These are phyloP conservation scores for Xylaria sp. DNA, from an alignment of 2,329 filamentous ascomycete species.

Conservation along the genomic window DNA sequence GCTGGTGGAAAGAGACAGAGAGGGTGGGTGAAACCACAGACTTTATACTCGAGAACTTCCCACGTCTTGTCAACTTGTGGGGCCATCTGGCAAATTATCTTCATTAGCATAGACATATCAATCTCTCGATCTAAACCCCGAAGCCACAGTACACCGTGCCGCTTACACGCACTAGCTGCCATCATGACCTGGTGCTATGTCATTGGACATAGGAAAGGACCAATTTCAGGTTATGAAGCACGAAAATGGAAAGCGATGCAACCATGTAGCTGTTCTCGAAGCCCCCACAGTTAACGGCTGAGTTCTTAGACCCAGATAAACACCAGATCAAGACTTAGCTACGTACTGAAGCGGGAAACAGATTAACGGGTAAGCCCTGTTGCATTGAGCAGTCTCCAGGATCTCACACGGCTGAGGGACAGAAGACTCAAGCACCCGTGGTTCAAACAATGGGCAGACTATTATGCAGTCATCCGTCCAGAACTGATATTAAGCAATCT, in stretches of 20 bases:
- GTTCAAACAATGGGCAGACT: slow-evolving; percentile 2
- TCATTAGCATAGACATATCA: slow-evolving; percentile 1
- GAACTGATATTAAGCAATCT: slow-evolving; percentile 11
- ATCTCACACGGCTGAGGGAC: slow-evolving; percentile 4
- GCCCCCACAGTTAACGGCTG: too few relatives aligned
- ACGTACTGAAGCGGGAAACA: slow-evolving; percentile 15
- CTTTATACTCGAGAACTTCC: slow-evolving; percentile 30
- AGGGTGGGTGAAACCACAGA: slow-evolving; percentile 9
- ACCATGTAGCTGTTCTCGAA: neutral
- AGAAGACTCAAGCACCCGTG: slow-evolving; percentile 14
- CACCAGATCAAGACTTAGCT: neutral
- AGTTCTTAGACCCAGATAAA: neutral
- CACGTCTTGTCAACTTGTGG: neutral
- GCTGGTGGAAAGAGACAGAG: slow-evolving; percentile 17
- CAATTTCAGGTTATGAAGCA: slow-evolving; percentile 1
- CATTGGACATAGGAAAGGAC: neutral
- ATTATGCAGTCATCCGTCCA: slow-evolving; percentile 18
- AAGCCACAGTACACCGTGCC: slow-evolving; percentile 6
- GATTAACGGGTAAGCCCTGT: slow-evolving; percentile 25
- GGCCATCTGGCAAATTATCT: neutral
- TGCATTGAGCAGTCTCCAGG: slow-evolving; percentile 11
- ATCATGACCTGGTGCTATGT: neutral
- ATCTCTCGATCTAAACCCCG: slow-evolving; percentile 1
- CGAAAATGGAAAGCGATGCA: neutral
- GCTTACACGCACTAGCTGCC: slow-evolving; percentile 3